Evolutionary conservation across 1,284 basidiomycete species (phyloP), one percentile per base, ranked within the genome.

Genomic region (Stygiomarasmius scandens): DNA sequence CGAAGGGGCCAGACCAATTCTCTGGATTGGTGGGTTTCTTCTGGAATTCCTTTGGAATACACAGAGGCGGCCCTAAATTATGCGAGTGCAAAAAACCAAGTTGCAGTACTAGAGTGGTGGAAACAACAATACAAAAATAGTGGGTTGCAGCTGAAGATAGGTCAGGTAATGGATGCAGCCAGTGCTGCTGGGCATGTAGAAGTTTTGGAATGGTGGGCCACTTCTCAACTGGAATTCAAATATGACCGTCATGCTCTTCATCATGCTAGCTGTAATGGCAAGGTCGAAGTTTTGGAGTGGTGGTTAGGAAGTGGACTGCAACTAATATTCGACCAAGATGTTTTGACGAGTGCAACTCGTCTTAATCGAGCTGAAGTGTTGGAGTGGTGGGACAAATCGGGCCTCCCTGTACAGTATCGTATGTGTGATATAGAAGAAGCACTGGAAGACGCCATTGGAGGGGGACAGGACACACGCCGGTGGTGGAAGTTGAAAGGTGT

Each of bases 381-480:
- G 27, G 86, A 91, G 61, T 94, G 92, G 92, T 94, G 92, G 92
- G 82, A 90, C 61, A 81, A 82, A 63, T 88, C 84, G 54, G 86
- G 86, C 8, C 74, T 93, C 49, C 80, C 87, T 3, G 84, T 93
- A 58, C 86, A 89, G 66, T 93, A 92, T 70, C 82, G 91, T 51
- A 86, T 91, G 81, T 92, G 90, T 66, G 91, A 93, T 74, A 85
- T 89, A 55, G 92, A 94, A 67, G 92, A 92, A 74, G 92, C 91
- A 2, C 71, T 93, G 62, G 91, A 93, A 69, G 91, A 93, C 64
- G 87, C 89, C 1, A 89, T 91, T 51, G 87, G 87, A 2, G 88
- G 86, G 10, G 89, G 88, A 5, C 82, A 85, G 61, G 79, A 78
- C 52, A 89, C 86, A 12, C 80, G 89, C 64, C 77, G 75, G 53